Evolutionary conservation across 352 stramenopile species (phyloP), one percentile per base, ranked within the genome.

Genomic region (Globisporangium middletonii): DNA sequence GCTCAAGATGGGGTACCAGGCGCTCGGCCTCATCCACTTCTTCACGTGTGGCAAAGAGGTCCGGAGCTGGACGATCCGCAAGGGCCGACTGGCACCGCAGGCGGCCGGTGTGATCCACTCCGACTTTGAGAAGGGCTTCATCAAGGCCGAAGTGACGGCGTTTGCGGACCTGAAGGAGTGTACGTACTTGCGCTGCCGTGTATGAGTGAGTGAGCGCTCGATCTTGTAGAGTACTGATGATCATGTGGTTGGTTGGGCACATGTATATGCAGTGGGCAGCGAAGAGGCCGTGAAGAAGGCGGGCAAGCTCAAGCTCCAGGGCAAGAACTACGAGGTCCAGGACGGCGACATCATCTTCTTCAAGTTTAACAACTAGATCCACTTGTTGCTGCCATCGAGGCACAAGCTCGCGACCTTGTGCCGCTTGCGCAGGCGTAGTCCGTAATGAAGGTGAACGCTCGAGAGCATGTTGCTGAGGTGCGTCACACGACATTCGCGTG

Each of bases 61-160:
- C 35, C 84, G 96, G 55, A 96, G 95, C 46, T 99, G 98, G 98
- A 99, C 97, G 16, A 98, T 99, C 59, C 97, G 97, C 63, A 97
- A 98, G 77, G 96, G 96, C 47, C 94, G 89, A 53, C 54, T 97
- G 64, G 97, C 97, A 77, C 97, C 96, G 11, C 96, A 99, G 73
- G 97, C 97, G 53, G 97, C 97, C 44, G 97, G 97, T 70, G 94
- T 98, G 11, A 99, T 99, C 81, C 97, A 99, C 80, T 96, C 92
- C 43, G 97, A 99, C 75, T 99, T 99, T 65, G 97, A 99, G 83
- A 94, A 98, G 72, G 97, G 97, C 56, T 99, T 99, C 73, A 99
- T 99, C 71, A 97, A 92, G 72, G 95, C 95, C 30, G 86, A 96
- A 80, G 83, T 93, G 9, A 82, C 92, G 71, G 65, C 83, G 12